Evolutionary conservation across 345 rosid species (phyloP).

Genomic region (Aquilaria sinensis): DNA sequence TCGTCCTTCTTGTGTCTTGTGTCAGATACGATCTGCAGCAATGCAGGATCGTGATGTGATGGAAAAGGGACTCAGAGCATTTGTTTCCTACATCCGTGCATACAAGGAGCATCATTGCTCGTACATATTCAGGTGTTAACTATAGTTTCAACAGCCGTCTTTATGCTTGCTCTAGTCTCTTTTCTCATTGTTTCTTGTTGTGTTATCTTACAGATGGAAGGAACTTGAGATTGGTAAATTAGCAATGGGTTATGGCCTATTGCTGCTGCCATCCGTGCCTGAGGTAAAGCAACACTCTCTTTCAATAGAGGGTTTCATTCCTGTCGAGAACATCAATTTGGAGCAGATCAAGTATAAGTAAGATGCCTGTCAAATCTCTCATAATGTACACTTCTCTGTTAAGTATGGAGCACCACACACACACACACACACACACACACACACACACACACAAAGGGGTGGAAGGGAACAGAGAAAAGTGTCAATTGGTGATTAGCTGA

Average conservation of each 20-base stretch:
- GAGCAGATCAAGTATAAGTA: slow-evolving; percentile 80
- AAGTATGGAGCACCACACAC: too few relatives aligned
- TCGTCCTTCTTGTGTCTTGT: slow-evolving; percentile 9
- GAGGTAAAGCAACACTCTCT: slow-evolving; percentile 82
- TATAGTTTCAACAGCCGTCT: background rate
- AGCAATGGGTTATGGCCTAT: slow-evolving; percentile 91
- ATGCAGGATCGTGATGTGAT: slow-evolving; percentile 75
- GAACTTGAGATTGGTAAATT: slow-evolving; percentile 83
- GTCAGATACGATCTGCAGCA: slow-evolving; percentile 69
- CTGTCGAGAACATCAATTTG: slow-evolving; percentile 48
- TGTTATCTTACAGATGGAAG: slow-evolving; percentile 54
- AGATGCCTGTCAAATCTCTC: slow-evolving; percentile 15
- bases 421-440: too few relatives aligned
- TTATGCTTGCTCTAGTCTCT: background rate
- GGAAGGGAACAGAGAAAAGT: too few relatives aligned
- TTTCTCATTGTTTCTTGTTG: background rate
- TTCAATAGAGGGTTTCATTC: slow-evolving; percentile 63
- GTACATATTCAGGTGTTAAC: slow-evolving; percentile 66
- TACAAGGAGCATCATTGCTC: slow-evolving; percentile 90
- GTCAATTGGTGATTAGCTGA: too few relatives aligned
- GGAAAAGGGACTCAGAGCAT: slow-evolving; percentile 90
- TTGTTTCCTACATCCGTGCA: slow-evolving; percentile 84
- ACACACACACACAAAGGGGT: too few relatives aligned
- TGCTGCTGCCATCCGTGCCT: slow-evolving; percentile 81
- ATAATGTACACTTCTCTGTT: too few relatives aligned